Base-by-base conservation (phyloP, 2,329 filamentous ascomycete genomes). In the Xylariaceae sp. region DNA sequence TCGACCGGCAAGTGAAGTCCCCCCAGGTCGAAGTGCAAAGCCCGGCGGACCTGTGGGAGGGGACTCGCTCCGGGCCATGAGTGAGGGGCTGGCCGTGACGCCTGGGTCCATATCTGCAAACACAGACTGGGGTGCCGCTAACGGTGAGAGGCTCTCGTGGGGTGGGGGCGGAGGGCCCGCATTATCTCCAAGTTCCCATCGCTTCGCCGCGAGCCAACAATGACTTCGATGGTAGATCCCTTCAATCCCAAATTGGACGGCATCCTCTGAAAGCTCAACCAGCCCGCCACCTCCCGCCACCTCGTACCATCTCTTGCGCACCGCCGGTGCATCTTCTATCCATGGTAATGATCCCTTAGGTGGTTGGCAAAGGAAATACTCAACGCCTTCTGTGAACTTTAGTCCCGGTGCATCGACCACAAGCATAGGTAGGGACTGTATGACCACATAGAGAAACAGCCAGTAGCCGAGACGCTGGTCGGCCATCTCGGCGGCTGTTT, bases 291-390 rank as follows among this genome's bases (percentile, higher is more conserved):
- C 79, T 15, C 88, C 90, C 2, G 88, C 85, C 4, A 89, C 83
- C 60, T 88, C 83, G 70, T 89, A 91, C 88, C 88, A 91, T 64
- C 85, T 84, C 74, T 85, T 85, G 62, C 82, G 81, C 11, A 87
- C 81, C 41, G 83, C 76, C 27, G 79, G 77, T 30, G 83, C 82
- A 47, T 88, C 87, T 49, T 84, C 82, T 39, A 86, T 77, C 90
- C 90, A 94, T 0, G 90, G 89, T 0, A 84, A 78, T 49, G 86
- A 85, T 15, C 86, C 87, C 65, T 88, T 82, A 0, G 89, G 86
- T 3, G 88, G 84, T 67, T 91, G 81, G 70, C 89, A 92, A 23
- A 93, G 77, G 75, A 93, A 94, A 72, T 93, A 91, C 69, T 93
- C 90, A 2, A 91, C 87, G 1, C 82, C 86, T 44, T 91, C 83